These are phyloP conservation scores for Glycine tomentella DNA, from an alignment of 306 rosid genomes.

Conservation along the genomic window DNA sequence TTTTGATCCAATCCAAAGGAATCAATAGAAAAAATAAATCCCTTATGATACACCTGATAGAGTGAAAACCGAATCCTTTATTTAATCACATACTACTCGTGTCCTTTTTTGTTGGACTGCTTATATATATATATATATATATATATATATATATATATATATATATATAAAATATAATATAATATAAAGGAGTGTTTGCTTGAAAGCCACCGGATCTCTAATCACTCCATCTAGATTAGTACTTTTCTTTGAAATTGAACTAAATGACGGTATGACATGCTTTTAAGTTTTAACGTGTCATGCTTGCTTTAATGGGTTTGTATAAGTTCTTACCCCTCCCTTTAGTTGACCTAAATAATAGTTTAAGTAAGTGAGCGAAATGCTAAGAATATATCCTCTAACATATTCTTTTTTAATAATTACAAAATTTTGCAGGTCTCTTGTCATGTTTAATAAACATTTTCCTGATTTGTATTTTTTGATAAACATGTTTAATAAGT, in stretches of 20 bases:
- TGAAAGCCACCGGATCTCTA: slow-evolving; percentile 55
- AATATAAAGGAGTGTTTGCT: slow-evolving; percentile 39
- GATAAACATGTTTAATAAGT: too few relatives aligned
- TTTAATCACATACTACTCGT: slow-evolving; percentile 57
- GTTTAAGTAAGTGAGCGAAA: not conserved
- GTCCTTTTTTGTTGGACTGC: slow-evolving; percentile 54
- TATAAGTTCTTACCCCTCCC: slow-evolving; percentile 9
- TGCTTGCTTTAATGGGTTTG: slow-evolving; percentile 48
- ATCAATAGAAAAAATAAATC: too few relatives aligned
- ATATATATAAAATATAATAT: too few relatives aligned
- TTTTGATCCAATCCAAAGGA: too few relatives aligned
- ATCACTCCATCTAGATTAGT: slow-evolving; percentile 41
- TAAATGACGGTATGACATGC: slow-evolving; percentile 54
- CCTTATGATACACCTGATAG: too few relatives aligned
- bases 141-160: not conserved
- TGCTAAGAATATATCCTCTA: too few relatives aligned
- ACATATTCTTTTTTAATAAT: too few relatives aligned
- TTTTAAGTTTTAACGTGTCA: slow-evolving; percentile 61
- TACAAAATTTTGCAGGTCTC: too few relatives aligned
- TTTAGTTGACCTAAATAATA: slow-evolving; percentile 29
- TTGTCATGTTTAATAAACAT: too few relatives aligned
- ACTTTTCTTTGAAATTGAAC: slow-evolving; percentile 51
- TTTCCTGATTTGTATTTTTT: too few relatives aligned
- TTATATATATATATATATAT: too few relatives aligned
- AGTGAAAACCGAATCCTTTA: slow-evolving; percentile 47